phyloP scores from a whole-genome alignment of 352 stramenopile genomes.

The Phytophthora kernoviae region DNA sequence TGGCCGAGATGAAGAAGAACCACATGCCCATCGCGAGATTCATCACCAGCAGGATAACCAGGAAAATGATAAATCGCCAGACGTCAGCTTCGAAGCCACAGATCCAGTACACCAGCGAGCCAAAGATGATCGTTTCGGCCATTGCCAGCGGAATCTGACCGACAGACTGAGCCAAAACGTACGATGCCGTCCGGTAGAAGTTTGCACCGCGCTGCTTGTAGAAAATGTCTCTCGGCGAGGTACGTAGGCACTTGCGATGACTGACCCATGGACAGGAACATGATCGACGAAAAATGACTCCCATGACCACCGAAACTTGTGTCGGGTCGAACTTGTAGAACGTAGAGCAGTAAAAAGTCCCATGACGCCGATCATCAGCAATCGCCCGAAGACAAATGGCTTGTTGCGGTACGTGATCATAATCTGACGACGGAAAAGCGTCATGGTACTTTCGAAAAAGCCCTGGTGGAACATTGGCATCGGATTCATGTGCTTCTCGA shows the following conservation, averaged over 20 bases:
- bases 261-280: slow-evolving; percentile 79
- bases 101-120: slow-evolving; percentile 84
- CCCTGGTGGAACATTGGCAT: slow-evolving; percentile 42
- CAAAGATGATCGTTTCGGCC: slow-evolving; percentile 82
- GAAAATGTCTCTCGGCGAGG: slow-evolving; percentile 59
- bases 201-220: slow-evolving; percentile 83
- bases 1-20: slow-evolving; percentile 27
- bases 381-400: slow-evolving; percentile 40
- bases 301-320: slow-evolving; percentile 57
- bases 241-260: slow-evolving; percentile 75
- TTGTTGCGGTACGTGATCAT: slow-evolving; percentile 66
- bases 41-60: slow-evolving; percentile 44
- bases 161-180: slow-evolving; percentile 48
- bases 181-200: slow-evolving; percentile 75
- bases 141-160: slow-evolving; percentile 45
- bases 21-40: slow-evolving; percentile 36
- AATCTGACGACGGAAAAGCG: slow-evolving; percentile 53
- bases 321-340: slow-evolving; percentile 53
- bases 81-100: slow-evolving; percentile 52
- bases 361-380: slow-evolving; percentile 50
- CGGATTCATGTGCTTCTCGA: slow-evolving; percentile 29
- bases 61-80: slow-evolving; percentile 46
- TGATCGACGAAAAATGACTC: slow-evolving; percentile 77
- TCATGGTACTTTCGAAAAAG: slow-evolving; percentile 32
- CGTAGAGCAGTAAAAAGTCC: slow-evolving; percentile 48